Percentiles rank a stretch among this genome's conserved stretches.
Evolutionary conservation across 2,329 filamentous ascomycete species (phyloP).

Genomic region (Penicillium crustosum): DNA sequence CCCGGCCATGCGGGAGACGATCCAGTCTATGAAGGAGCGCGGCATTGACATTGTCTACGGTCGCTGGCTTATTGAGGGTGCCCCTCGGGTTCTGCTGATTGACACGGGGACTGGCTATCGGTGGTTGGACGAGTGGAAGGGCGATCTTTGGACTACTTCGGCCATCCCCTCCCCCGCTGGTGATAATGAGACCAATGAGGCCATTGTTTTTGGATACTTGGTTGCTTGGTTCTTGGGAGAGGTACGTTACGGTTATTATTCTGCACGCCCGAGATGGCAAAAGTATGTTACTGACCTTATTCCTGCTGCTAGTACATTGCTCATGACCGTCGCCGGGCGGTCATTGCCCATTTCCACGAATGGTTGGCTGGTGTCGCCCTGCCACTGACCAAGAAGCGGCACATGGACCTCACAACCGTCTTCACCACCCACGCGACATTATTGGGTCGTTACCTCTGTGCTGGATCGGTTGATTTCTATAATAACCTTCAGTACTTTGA

Average conservation of each 20-base stretch:
- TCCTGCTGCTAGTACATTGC: slow-evolving; percentile 70
- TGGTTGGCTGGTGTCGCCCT: slow-evolving; percentile 95
- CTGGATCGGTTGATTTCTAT: slow-evolving; percentile 97
- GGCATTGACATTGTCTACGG: slow-evolving; percentile 91
- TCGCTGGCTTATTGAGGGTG: slow-evolving; percentile 95
- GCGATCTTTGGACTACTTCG: slow-evolving; percentile 87
- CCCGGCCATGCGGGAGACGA: slow-evolving; percentile 75
- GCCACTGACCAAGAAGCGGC: slow-evolving; percentile 86
- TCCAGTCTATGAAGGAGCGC: slow-evolving; percentile 88
- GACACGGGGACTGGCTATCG: slow-evolving; percentile 91
- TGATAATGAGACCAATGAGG: slow-evolving; percentile 95
- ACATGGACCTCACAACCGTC: slow-evolving; percentile 95
- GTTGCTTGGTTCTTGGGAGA: slow-evolving; percentile 98
- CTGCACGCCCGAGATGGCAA: neutral
- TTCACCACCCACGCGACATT: slow-evolving; percentile 98
- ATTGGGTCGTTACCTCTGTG: slow-evolving; percentile 92
- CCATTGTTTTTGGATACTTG: slow-evolving; percentile 95
- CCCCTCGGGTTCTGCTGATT: slow-evolving; percentile 88
- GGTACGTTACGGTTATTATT: slow-evolving; percentile 56
- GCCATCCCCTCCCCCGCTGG: slow-evolving; percentile 90
- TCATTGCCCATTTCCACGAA: slow-evolving; percentile 98
- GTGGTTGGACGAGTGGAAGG: slow-evolving; percentile 94
- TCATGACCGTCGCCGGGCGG: slow-evolving; percentile 85
- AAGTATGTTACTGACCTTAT: slow-evolving; percentile 1
- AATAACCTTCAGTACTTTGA: slow-evolving; percentile 98